Conservation (phyloP, 371 early-diverging fungal genomes). For the Circinella minor region DNA sequence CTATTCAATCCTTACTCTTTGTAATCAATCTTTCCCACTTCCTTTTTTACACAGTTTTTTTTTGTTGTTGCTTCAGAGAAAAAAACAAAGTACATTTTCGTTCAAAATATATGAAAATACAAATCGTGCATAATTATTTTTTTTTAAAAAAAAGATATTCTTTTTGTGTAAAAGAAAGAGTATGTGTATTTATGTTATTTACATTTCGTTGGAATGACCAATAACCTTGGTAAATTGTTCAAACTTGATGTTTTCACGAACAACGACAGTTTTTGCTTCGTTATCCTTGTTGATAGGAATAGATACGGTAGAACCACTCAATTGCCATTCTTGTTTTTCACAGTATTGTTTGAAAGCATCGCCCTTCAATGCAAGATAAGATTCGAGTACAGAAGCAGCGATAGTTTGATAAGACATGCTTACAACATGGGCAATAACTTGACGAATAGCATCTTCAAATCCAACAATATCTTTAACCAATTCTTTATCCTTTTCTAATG, state of each 20-base stretch:
- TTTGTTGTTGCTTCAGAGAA: too few species aligned
- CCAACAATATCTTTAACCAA: slow-evolving; percentile 69
- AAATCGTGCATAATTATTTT: background rate
- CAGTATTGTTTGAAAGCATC: slow-evolving; percentile 69
- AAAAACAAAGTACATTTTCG: background rate
- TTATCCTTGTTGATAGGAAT: slow-evolving; percentile 85
- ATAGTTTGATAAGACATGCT: slow-evolving; percentile 85
- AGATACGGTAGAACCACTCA: slow-evolving; percentile 63
- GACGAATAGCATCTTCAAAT: slow-evolving; percentile 79
- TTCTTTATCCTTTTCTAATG: slow-evolving; percentile 58
- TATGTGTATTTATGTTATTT: slow-evolving; percentile 12
- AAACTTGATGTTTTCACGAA: slow-evolving; percentile 88
- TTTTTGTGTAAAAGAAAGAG: background rate
- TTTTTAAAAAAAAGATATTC: background rate
- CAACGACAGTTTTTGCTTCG: slow-evolving; percentile 81
- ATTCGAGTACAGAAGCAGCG: slow-evolving; percentile 52
- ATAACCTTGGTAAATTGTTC: slow-evolving; percentile 77
- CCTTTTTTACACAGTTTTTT: too few species aligned
- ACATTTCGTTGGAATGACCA: slow-evolving; percentile 71
- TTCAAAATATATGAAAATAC: background rate
- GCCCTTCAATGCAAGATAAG: slow-evolving; percentile 72
- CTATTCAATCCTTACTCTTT: too few species aligned
- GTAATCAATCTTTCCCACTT: too few species aligned
- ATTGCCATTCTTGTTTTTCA: slow-evolving; percentile 70
- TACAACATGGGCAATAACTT: slow-evolving; percentile 73